Evolutionary conservation across 2,329 filamentous ascomycete species (phyloP).

Genomic region (Claviceps sp.): DNA sequence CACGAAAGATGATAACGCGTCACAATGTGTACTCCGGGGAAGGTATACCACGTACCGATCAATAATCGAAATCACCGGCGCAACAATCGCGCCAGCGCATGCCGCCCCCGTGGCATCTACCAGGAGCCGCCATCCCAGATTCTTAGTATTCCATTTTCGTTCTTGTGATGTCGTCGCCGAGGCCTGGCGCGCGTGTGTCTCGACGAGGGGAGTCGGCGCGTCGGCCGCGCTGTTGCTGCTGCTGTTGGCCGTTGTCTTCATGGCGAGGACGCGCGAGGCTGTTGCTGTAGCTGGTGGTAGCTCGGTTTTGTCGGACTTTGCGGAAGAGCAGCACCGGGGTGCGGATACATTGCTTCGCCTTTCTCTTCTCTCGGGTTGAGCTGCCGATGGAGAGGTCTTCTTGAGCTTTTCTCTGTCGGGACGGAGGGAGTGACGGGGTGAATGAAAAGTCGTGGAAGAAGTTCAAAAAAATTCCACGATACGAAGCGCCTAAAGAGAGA

Average conservation of each 20-base stretch:
- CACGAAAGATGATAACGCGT: too few species aligned
- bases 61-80: constrained; percentile 76
- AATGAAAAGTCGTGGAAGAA: too few species aligned
- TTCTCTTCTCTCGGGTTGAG: neutral
- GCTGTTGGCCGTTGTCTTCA: too few species aligned
- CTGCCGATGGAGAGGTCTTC: too few species aligned
- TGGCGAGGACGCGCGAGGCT: too few species aligned
- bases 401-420: neutral
- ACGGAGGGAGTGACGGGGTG: neutral
- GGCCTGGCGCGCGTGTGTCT: neutral
- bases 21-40: too few species aligned
- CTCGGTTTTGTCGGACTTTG: neutral
- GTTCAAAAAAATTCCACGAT: too few species aligned
- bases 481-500: too few species aligned
- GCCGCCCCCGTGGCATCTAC: constrained; percentile 58
- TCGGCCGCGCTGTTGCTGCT: neutral
- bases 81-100: constrained; percentile 61
- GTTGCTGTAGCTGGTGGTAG: too few species aligned
- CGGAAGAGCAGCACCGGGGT: neutral
- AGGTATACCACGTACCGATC: constrained; percentile 46
- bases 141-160: constrained; percentile 58
- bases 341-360: neutral
- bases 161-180: neutral
- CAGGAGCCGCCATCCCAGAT: constrained; percentile 51
- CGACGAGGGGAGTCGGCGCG: neutral